Percentiles rank a stretch among this genome's conserved stretches.
These are phyloP conservation scores for Galeopsis tetrahit DNA, from an alignment of 257 asterid genomes.

Conservation along the genomic window DNA sequence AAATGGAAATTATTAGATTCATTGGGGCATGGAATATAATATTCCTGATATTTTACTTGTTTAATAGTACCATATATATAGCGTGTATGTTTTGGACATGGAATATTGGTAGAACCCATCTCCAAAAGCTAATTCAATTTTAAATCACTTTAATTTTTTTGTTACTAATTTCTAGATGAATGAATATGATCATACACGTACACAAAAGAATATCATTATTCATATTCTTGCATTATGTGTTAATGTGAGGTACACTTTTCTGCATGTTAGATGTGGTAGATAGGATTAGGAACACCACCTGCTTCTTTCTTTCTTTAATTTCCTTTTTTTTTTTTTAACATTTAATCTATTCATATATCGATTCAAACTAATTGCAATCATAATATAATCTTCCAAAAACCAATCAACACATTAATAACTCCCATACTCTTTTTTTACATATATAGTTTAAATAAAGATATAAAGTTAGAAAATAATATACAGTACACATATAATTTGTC, in stretches of 20 bases:
- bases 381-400: not conserved
- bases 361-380: not conserved
- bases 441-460: too few species aligned
- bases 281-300: conserved; percentile 5
- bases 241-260: too few species aligned
- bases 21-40: not conserved
- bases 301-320: not conserved
- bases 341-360: not conserved
- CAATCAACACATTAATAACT: not conserved
- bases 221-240: too few species aligned
- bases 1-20: not conserved
- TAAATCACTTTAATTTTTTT: too few species aligned
- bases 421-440: too few species aligned
- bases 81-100: too few species aligned
- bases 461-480: not conserved
- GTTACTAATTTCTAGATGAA: too few species aligned
- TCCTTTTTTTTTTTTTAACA: not conserved
- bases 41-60: not conserved
- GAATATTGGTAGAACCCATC: too few species aligned
- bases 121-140: too few species aligned
- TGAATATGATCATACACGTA: too few species aligned
- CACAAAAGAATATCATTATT: too few species aligned
- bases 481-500: not conserved
- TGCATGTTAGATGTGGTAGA: not conserved
- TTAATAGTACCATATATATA: too few species aligned